A percentile compares a stretch with the other conserved stretches of the same genome.
phyloP scores from a whole-genome alignment of 176 grass and related monocot genomes.

The Rhipidocladum racemiflorum region DNA sequence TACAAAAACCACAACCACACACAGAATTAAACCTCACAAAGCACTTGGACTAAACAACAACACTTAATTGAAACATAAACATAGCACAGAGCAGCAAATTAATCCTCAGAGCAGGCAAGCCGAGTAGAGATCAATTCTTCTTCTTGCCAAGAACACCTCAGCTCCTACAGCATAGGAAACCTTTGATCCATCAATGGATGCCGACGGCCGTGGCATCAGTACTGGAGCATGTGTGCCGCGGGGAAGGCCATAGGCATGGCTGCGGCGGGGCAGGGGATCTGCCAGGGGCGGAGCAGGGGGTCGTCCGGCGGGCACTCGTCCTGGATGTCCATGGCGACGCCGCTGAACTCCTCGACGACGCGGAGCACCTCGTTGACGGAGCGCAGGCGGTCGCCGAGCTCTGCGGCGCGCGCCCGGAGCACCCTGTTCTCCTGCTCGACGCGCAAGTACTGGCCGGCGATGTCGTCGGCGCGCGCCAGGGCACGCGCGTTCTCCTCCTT shows the following conservation, averaged over 20 bases:
- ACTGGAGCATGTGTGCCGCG: slow-evolving; percentile 52
- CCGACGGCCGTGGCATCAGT: slow-evolving; percentile 8
- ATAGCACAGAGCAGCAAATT: slow-evolving; percentile 39
- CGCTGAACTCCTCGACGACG: slow-evolving; percentile 68
- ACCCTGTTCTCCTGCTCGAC: slow-evolving; percentile 74
- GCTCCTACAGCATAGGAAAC: not conserved
- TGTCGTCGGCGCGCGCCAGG: slow-evolving; percentile 37
- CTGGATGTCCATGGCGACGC: slow-evolving; percentile 85
- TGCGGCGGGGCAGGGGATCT: slow-evolving; percentile 50
- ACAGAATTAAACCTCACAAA: slow-evolving; percentile 9
- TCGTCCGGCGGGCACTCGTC: slow-evolving; percentile 53
- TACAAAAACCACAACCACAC: slow-evolving; percentile 27
- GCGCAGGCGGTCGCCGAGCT: slow-evolving; percentile 66
- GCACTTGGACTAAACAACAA: not conserved
- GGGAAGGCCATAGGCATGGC: slow-evolving; percentile 62
- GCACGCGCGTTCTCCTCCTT: slow-evolving; percentile 65
- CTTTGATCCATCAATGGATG: not conserved
- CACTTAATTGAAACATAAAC: slow-evolving; percentile 24
- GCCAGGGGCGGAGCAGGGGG: slow-evolving; percentile 71
- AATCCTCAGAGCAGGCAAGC: slow-evolving; percentile 27
- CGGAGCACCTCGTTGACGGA: slow-evolving; percentile 78
- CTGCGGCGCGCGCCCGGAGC: slow-evolving; percentile 50
- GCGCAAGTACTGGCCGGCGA: slow-evolving; percentile 42
- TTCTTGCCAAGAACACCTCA: not conserved
- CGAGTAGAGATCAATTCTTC: slow-evolving; percentile 5